Evolutionary conservation across 371 early-diverging fungal genomes (phyloP).

Genomic region (Actinomortierella wolfii): DNA sequence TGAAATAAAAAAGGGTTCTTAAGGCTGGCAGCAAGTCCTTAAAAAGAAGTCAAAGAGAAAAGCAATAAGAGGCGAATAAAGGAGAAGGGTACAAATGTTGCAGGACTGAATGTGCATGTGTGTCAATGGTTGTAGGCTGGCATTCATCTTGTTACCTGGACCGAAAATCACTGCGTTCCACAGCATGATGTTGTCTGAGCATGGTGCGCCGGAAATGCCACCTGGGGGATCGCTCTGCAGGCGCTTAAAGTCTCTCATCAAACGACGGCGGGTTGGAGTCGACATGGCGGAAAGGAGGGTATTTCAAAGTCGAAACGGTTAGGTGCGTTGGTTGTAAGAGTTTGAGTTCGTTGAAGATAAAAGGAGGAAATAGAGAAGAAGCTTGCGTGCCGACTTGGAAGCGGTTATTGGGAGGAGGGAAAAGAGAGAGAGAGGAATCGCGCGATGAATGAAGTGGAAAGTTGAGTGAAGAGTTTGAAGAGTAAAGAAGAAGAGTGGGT

Average conservation of each 20-base stretch:
- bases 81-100: no score
- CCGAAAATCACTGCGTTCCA: constrained; percentile 99
- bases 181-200: constrained; percentile 92
- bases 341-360: background rate
- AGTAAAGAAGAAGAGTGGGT: background rate
- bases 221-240: constrained; percentile 95
- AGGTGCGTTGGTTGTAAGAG: background rate
- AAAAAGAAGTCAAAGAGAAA: no score
- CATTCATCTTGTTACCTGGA: constrained; percentile 63
- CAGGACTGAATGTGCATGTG: no score
- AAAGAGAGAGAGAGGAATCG: constrained; percentile 1
- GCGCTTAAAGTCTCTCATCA: constrained; percentile 97
- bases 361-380: no score
- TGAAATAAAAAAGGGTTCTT: no score
- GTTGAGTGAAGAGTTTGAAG: background rate
- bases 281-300: constrained; percentile 62
- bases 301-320: no score
- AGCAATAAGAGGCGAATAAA: no score
- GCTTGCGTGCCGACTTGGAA: no score
- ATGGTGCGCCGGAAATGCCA: constrained; percentile 89
- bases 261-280: constrained; percentile 83
- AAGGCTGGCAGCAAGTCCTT: no score
- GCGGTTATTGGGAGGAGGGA: background rate
- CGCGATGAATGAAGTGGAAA: background rate
- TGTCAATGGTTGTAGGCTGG: background rate